Conservation (phyloP, 2,329 filamentous ascomycete genomes). For the Botrytis paeoniae region DNA sequence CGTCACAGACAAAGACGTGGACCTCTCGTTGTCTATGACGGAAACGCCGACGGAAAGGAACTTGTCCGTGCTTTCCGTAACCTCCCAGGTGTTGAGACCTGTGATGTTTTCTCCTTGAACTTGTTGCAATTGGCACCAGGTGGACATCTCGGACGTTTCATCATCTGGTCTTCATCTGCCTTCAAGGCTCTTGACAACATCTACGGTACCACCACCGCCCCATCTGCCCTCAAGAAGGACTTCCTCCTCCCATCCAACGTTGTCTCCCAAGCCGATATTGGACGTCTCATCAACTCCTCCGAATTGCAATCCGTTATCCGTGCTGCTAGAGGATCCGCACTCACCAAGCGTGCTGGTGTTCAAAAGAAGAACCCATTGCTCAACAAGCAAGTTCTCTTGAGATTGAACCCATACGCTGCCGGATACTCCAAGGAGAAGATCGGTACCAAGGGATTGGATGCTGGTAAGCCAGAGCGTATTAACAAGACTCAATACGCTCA, state of each 20-base stretch:
- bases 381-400: conserved; percentile 98
- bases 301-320: conserved; percentile 96
- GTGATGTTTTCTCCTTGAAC: conserved; percentile 89
- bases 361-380: conserved; percentile 99
- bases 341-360: conserved; percentile 84
- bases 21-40: conserved; percentile 96
- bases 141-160: conserved; percentile 97
- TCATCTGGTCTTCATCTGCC: conserved; percentile 96
- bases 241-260: conserved; percentile 93
- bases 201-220: conserved; percentile 89
- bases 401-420: conserved; percentile 96
- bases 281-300: conserved; percentile 97
- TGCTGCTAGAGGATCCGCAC: conserved; percentile 82
- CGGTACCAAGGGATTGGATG: conserved; percentile 64
- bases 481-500: conserved; percentile 38
- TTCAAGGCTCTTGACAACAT: conserved; percentile 96
- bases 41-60: conserved; percentile 91
- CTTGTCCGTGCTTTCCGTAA: conserved; percentile 96
- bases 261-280: conserved; percentile 90
- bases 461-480: conserved; percentile 54
- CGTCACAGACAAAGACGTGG: conserved; percentile 97
- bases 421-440: conserved; percentile 85
- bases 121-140: conserved; percentile 98
- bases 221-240: conserved; percentile 96
- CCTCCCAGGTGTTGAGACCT: conserved; percentile 97